phyloP scores from a whole-genome alignment of 169 alveolate species.

The Cyclospora cayetanensis region DNA sequence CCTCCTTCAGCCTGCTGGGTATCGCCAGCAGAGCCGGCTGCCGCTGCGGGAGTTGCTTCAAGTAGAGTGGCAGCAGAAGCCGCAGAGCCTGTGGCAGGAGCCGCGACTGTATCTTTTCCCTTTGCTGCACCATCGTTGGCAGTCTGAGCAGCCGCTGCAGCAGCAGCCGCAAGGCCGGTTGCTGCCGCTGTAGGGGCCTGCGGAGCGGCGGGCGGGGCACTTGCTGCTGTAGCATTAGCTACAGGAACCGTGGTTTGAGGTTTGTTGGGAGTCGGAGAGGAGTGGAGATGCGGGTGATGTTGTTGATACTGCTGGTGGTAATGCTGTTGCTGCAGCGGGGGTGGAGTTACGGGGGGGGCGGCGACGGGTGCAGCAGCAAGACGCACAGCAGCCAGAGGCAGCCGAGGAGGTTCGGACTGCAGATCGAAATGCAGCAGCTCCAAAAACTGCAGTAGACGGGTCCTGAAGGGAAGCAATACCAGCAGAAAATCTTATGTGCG shows the following conservation, averaged over 20 bases:
- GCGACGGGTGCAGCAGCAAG: slow-evolving; percentile 42
- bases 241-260: neutral
- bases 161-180: slow-evolving; percentile 19
- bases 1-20: neutral
- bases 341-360: neutral
- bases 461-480: slow-evolving; percentile 23
- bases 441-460: slow-evolving; percentile 46
- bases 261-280: neutral
- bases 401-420: slow-evolving; percentile 42
- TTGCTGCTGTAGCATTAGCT: neutral
- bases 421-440: slow-evolving; percentile 62
- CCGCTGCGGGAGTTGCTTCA: slow-evolving; percentile 34
- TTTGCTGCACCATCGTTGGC: neutral
- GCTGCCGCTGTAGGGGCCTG: neutral
- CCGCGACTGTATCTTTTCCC: neutral
- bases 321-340: slow-evolving; percentile 20
- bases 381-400: slow-evolving; percentile 35
- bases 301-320: neutral
- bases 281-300: neutral
- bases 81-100: slow-evolving; percentile 1
- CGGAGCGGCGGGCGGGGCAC: neutral
- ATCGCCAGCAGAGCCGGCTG: neutral
- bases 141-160: slow-evolving; percentile 41
- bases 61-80: neutral
- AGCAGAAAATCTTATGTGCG: neutral